Percentiles rank a stretch among this genome's conserved stretches.
Evolutionary conservation across 192 early-diverging fungal species (phyloP).

Genomic region (Chytriomyces sp.): DNA sequence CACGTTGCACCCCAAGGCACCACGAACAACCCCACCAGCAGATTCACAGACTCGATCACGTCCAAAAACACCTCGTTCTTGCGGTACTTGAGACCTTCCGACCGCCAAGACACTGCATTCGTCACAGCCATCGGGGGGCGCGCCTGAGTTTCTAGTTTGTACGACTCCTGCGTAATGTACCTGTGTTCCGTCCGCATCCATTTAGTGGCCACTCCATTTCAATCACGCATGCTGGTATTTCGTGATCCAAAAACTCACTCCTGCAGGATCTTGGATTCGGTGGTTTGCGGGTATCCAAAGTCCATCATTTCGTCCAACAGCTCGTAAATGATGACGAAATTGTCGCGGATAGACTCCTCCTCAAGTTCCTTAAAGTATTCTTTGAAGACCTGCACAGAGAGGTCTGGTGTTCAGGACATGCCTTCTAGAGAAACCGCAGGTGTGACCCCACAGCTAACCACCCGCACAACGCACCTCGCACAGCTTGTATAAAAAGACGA

Average conservation of each 20-base stretch:
- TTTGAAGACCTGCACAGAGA: constrained; percentile 72
- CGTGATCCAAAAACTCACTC: constrained; percentile 76
- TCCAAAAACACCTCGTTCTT: constrained; percentile 99
- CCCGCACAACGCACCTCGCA: constrained; percentile 56
- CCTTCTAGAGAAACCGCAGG: not conserved
- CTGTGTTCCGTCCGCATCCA: too few species aligned
- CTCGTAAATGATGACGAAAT: constrained; percentile 63
- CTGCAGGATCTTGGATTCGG: constrained; percentile 56
- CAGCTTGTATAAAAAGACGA: constrained; percentile 94
- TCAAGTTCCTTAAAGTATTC: constrained; percentile 92
- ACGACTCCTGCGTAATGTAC: constrained; percentile 97
- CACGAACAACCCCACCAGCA: constrained; percentile 66
- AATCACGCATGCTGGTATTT: too few species aligned
- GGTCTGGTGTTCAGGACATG: not conserved
- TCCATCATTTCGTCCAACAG: constrained; percentile 64
- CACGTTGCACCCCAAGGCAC: not conserved
- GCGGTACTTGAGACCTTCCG: constrained; percentile 90
- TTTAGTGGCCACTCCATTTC: too few species aligned
- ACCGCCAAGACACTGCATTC: constrained; percentile 91
- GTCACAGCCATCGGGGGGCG: constrained; percentile 82
- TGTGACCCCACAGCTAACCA: not conserved
- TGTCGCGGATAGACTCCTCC: constrained; percentile 66
- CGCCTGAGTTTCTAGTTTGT: constrained; percentile 88
- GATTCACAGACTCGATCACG: constrained; percentile 97
- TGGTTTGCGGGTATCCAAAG: constrained; percentile 91